These are phyloP conservation scores for Alternaria atra DNA, from an alignment of 2,329 filamentous ascomycete species.

Conservation along the genomic window DNA sequence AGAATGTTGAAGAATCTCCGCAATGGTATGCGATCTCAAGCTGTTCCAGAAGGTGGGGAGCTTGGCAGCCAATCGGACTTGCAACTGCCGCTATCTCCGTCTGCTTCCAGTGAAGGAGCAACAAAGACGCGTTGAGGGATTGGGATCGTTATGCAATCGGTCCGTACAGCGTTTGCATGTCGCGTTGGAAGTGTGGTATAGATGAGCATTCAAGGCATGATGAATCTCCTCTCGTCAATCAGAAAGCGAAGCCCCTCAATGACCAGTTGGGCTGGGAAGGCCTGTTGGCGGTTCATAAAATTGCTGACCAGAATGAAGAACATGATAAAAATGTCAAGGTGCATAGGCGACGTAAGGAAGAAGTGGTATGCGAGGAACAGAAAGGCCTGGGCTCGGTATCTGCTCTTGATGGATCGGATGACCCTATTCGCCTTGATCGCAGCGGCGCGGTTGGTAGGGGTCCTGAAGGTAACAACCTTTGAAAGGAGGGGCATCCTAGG, in stretches of 20 bases:
- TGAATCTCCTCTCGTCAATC: slow-evolving; percentile 37
- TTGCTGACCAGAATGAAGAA: slow-evolving; percentile 50
- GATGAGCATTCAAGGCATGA: slow-evolving; percentile 28
- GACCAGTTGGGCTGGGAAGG: slow-evolving; percentile 38
- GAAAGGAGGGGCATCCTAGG: slow-evolving; percentile 26
- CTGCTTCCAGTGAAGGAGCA: slow-evolving; percentile 13
- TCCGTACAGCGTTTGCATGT: background rate
- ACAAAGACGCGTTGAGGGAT: background rate
- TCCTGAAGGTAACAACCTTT: slow-evolving; percentile 25
- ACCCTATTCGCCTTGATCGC: slow-evolving; percentile 34
- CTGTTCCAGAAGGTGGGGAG: slow-evolving; percentile 36
- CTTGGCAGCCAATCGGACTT: slow-evolving; percentile 42
- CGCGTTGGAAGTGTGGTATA: background rate
- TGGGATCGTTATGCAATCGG: background rate
- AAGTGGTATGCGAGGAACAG: slow-evolving; percentile 47
- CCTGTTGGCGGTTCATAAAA: slow-evolving; percentile 45
- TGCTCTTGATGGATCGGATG: slow-evolving; percentile 39
- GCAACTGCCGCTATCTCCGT: slow-evolving; percentile 27
- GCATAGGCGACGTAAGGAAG: slow-evolving; percentile 42
- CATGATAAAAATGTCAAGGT: slow-evolving; percentile 46
- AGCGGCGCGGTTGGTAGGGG: slow-evolving; percentile 25
- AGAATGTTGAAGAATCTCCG: slow-evolving; percentile 19
- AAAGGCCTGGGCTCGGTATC: slow-evolving; percentile 44
- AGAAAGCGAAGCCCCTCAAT: slow-evolving; percentile 39
- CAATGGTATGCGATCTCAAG: slow-evolving; percentile 17